Conservation (phyloP, 2,329 filamentous ascomycete genomes). For the Ceratocystis papillata region DNA sequence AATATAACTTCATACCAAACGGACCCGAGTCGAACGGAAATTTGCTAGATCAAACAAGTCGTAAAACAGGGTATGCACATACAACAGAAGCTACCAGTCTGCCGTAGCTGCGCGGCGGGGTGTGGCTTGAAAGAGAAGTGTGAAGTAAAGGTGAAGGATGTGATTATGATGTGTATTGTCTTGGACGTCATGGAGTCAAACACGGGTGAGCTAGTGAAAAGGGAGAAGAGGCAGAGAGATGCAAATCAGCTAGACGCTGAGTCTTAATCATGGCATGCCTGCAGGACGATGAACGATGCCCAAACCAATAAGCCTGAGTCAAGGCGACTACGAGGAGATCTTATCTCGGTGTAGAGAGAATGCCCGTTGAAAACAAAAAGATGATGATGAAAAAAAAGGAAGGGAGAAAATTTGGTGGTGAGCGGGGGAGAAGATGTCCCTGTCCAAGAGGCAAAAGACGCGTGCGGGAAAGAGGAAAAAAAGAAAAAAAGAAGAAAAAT, state of each 20-base stretch:
- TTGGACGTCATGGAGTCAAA: slow-evolving; percentile 2
- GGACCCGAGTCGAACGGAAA: background rate
- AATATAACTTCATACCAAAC: background rate
- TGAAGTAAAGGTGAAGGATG: background rate
- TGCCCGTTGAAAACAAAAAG: background rate
- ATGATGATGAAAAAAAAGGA: background rate
- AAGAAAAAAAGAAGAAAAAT: background rate
- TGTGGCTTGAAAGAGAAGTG: background rate
- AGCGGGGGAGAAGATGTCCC: slow-evolving; percentile 8
- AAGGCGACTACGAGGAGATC: background rate
- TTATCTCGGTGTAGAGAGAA: background rate
- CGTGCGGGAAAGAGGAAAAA: background rate
- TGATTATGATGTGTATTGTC: background rate
- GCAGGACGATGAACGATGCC: background rate
- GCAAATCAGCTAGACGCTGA: background rate
- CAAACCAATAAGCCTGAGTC: background rate
- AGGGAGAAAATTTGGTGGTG: background rate
- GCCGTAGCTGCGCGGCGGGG: background rate
- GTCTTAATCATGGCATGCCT: background rate
- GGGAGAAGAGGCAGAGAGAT: background rate
- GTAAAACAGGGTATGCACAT: background rate
- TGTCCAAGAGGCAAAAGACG: background rate
- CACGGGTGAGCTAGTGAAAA: background rate
- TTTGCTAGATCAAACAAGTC: background rate
- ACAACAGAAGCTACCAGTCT: background rate